A percentile compares a stretch with the other conserved stretches of the same genome.
Conservation (phyloP, 1,284 basidiomycete genomes). For the Wolfiporia cocos region DNA sequence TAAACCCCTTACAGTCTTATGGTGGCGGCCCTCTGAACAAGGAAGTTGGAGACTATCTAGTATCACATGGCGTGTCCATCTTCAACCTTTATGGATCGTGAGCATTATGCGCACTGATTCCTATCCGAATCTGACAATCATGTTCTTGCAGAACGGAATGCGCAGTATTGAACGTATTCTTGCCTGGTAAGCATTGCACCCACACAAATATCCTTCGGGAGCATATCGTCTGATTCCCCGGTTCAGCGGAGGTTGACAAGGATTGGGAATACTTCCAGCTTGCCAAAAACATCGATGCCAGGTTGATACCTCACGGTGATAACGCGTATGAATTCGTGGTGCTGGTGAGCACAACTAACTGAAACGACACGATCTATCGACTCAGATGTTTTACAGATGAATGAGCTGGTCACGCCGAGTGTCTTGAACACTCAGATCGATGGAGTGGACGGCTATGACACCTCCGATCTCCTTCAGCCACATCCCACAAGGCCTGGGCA, state of each 20-base stretch:
- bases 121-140: neutral
- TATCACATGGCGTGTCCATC: constrained; percentile 11
- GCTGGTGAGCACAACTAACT: too few relatives aligned
- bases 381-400: neutral
- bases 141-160: constrained; percentile 2
- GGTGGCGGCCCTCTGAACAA: constrained; percentile 18
- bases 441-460: constrained; percentile 28
- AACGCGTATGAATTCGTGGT: constrained; percentile 8
- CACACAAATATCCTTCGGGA: too few relatives aligned
- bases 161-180: constrained; percentile 1
- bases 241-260: neutral
- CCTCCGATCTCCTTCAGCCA: constrained; percentile 36
- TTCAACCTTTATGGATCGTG: constrained; percentile 14
- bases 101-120: neutral
- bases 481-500: constrained; percentile 38
- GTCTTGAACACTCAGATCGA: constrained; percentile 24
- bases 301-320: constrained; percentile 9
- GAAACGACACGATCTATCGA: too few relatives aligned
- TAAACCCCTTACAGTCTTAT: constrained; percentile 7
- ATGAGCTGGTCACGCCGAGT: constrained; percentile 10
- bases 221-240: neutral
- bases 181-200: neutral
- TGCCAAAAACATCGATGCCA: neutral
- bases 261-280: constrained; percentile 16
- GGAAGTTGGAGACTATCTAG: constrained; percentile 13